These are phyloP conservation scores for Knufia petricola DNA, from an alignment of 2,329 filamentous ascomycete species.

Conservation along the genomic window DNA sequence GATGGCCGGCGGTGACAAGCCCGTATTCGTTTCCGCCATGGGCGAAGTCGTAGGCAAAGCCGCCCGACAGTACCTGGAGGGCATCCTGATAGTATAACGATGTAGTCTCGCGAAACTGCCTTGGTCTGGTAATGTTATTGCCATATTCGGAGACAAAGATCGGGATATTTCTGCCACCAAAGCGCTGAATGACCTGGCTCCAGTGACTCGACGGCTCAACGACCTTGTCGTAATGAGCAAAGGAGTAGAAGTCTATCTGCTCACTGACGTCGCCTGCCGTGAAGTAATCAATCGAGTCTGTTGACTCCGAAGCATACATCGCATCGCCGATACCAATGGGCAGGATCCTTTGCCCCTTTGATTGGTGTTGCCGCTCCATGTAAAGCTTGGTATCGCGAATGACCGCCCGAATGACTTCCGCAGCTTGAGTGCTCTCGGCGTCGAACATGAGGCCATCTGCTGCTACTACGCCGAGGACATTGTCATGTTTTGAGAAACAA, in stretches of 20 bases:
- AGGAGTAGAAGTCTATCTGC: conserved; percentile 30
- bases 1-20: conserved; percentile 54
- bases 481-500: conserved; percentile 68
- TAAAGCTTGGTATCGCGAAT: conserved; percentile 66
- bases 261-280: conserved; percentile 6
- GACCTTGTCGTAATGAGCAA: conserved; percentile 60
- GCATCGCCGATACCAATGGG: conserved; percentile 61
- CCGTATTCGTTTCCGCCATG: conserved; percentile 68
- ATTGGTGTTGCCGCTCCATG: conserved; percentile 23
- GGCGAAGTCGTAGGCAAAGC: conserved; percentile 88
- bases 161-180: conserved; percentile 40
- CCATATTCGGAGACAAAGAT: conserved; percentile 93
- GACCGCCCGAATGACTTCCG: conserved; percentile 67
- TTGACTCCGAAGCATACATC: conserved; percentile 24
- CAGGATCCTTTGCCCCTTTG: conserved; percentile 51
- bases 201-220: not conserved
- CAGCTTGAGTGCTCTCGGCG: conserved; percentile 51
- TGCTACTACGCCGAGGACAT: conserved; percentile 75
- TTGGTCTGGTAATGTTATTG: conserved; percentile 62
- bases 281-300: conserved; percentile 7
- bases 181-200: not conserved
- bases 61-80: conserved; percentile 85
- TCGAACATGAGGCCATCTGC: conserved; percentile 71
- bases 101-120: conserved; percentile 67
- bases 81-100: conserved; percentile 73